Conservation (phyloP, 1,284 basidiomycete species). For the Naganishia liquefaciens region DNA sequence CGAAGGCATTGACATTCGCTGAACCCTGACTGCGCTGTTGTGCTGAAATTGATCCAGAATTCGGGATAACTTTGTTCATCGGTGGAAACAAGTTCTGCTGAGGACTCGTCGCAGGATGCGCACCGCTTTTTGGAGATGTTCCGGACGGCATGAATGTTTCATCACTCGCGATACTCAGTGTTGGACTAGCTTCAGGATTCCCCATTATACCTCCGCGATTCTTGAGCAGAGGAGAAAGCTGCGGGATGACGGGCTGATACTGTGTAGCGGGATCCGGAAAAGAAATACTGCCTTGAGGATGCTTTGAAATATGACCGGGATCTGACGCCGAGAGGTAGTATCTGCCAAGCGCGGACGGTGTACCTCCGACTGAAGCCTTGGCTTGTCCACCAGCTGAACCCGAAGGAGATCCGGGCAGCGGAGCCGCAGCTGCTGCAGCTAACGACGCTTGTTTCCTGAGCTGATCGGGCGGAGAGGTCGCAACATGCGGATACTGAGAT, state of each 20-base stretch:
- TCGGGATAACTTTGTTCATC: conserved; percentile 23
- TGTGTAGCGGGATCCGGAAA: conserved; percentile 25
- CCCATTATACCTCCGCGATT: conserved; percentile 25
- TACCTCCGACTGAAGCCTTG: neutral
- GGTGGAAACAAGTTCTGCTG: conserved; percentile 24
- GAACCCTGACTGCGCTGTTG: conserved; percentile 7
- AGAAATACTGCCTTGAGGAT: conserved; percentile 29
- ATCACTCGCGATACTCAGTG: conserved; percentile 34
- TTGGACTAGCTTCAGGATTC: conserved; percentile 29
- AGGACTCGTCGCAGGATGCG: neutral
- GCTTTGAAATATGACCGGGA: conserved; percentile 33
- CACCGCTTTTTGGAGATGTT: conserved; percentile 15
- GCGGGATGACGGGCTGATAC: conserved; percentile 28
- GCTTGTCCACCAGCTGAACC: neutral
- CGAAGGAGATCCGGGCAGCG: conserved; percentile 5
- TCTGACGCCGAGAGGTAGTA: conserved; percentile 34
- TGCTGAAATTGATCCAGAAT: neutral
- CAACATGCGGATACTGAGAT: conserved; percentile 13
- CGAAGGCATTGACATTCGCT: conserved; percentile 16
- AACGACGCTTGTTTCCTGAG: conserved; percentile 21
- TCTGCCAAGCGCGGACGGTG: conserved; percentile 32
- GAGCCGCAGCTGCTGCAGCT: conserved; percentile 13
- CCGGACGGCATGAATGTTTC: conserved; percentile 31
- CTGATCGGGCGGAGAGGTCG: conserved; percentile 24
- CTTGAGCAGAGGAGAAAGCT: conserved; percentile 26